Base-by-base conservation (phyloP, 2,329 filamentous ascomycete species). In the Lasiodiplodia gonubiensis region DNA sequence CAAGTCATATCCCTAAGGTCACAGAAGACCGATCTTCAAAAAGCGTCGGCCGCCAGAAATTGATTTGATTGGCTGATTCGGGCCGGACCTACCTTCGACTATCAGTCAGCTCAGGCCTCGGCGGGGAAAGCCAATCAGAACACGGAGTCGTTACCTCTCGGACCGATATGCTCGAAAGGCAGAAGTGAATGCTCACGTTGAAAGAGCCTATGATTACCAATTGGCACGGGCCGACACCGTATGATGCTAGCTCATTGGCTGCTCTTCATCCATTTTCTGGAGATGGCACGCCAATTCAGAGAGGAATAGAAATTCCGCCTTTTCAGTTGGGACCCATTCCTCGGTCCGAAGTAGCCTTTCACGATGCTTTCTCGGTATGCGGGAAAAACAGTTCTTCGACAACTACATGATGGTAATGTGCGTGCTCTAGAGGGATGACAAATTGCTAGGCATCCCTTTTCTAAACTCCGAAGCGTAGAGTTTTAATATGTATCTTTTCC, bases 41-140 rank as follows among this genome's bases (percentile, higher is more conserved):
- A 10, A 8, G 42, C 8, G 18, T 46, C 18, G 42, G 42, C n/a
- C 7, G 18, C 5, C 18, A 10, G 6, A 6, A n/a, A n/a, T n/a
- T 46, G 42, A n/a, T n/a, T 52, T 52, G 49, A 52, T 52, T 52
- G 49, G 49, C 49, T 30, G 2, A 16, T 30, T 52, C 49, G 49
- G 49, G 49, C 49, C 49, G 25, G 12, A 18, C 23, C 2, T 7
- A 23, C 16, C 23, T 8, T 30, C 4, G 12, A 23, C n/a, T 6
- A 30, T 52, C 49, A 30, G 12, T 18, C 12, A 52, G 11, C 23
- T 27, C 8, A 10, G 49, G 2, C 2, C 2, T 52, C 49, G 49
- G 49, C 23, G 10, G 4, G 16, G 18, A 4, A 1, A 10, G 25
- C 49, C 49, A 52, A 52, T 30, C 23, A 52, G 10, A 52, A 30